Base-by-base conservation (phyloP, 495 filamentous ascomycete genomes). In the Penicillium pancosmium region DNA sequence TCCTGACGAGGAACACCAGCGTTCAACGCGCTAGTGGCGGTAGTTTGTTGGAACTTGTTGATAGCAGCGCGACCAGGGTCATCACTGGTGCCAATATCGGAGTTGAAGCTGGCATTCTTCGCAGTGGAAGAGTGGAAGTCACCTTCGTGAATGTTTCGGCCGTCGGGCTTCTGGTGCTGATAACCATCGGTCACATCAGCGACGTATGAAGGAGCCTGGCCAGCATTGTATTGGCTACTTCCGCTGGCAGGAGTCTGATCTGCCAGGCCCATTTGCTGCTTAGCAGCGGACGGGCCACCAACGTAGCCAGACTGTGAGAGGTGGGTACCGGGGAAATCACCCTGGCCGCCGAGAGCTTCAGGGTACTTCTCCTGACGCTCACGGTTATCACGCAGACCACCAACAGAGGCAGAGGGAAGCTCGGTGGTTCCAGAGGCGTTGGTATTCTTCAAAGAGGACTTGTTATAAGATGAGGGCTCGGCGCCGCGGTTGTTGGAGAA, bases 51-150 rank as follows among this genome's bases (percentile, higher is more conserved):
- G 59, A 84, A 79, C 52, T 79, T 74, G 23, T 71, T 55, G 72
- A 80, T 77, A 13, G 84, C 84, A 16, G 70, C 56, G 23, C 86
- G 70, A n/a, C 83, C 84, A 19, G 87, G 86, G 72, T 89, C 87
- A 57, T 87, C 76, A 56, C 82, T 65, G 7, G 71, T 71, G 5
- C 86, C 87, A 65, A 89, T 84, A 3, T 87, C 83, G 19, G 74
- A 66, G 49, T 66, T 82, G 67, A 84, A 88, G 65, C 83, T 87
- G 15, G 80, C 82, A 56, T 88, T 88, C 18, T 82, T 77, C 16
- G 52, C 69, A 21, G 75, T 68, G 21, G 73, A 59, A 25, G 69
- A 64, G n/a, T 80, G 70, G 66, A 85, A 81, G 0, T 78, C 83
- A 21, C 82, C 82, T 61, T 87, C 84, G 6, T 62, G 78, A 47